Evolutionary conservation across 495 filamentous ascomycete species (phyloP), one percentile per base, ranked within the genome.

Genomic region (Lichina pygmaea): DNA sequence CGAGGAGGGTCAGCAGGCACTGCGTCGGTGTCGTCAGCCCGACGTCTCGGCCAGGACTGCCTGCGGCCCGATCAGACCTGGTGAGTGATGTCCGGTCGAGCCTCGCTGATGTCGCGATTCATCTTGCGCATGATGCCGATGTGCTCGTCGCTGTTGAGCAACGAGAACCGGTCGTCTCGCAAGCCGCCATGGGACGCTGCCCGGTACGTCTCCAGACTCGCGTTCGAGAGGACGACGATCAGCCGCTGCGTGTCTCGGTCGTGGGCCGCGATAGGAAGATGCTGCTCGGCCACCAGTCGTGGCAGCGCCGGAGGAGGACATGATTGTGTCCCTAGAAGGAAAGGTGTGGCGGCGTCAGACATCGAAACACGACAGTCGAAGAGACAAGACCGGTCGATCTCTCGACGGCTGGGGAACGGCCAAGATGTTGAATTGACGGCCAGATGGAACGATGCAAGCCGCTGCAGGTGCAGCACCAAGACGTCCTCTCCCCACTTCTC

Each of bases 81-180:
- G 57, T 97, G 89, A 15, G 91, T 86, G 46, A 97, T 97, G 62
- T 97, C 89, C 9, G 89, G 89, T 44, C 89, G 74, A 32, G 89
- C 89, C 57, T 97, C 89, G 56, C 86, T 93, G 53, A 97, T 97
- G 54, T 97, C 89, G 43, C 89, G 67, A 62, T 91, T 91, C 86
- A 93, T 94, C 70, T 94, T 97, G 56, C 91, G 78, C 82, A 95
- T 89, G 50, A 94, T 77, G 44, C 89, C 91, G 50, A 97, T 97
- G 57, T 97, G 89, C 62, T 97, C 89, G 53, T 97, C 89, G 58
- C 86, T 93, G 68, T 97, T 97, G 51, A 97, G 71, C 39, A 97
- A 65, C 42, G 83, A 83, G 62, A 89, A 95, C 57, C 94, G 94
- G 52, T 95, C 89, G 52, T 93, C 85, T 17, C 76, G 66, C 39